These are phyloP conservation scores for Cladosporium sp. DNA, from an alignment of 2,329 filamentous ascomycete genomes.

Conservation along the genomic window DNA sequence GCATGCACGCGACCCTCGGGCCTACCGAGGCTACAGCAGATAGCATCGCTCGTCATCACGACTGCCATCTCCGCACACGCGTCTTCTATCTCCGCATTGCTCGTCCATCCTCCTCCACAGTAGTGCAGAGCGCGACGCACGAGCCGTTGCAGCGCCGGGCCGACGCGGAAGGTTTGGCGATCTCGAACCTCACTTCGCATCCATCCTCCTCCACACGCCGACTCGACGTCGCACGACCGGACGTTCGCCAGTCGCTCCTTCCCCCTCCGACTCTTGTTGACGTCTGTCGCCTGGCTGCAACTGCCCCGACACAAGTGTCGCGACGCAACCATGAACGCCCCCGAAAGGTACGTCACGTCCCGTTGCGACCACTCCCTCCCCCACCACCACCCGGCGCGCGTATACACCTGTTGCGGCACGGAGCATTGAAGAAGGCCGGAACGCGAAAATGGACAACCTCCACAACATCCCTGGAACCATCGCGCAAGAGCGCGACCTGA, in stretches of 20 bases:
- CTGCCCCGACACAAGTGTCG: constrained; percentile 7
- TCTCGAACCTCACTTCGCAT: constrained; percentile 5
- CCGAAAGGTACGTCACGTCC: constrained; percentile 46
- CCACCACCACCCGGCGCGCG: not conserved
- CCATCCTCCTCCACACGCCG: not conserved
- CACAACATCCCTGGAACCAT: not conserved
- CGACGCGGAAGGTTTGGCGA: constrained; percentile 3
- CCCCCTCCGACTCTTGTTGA: not conserved
- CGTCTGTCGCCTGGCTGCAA: not conserved
- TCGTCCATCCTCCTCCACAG: not conserved
- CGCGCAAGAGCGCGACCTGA: not conserved
- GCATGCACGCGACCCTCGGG: not conserved
- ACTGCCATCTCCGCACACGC: constrained; percentile 10
- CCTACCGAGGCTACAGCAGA: not conserved
- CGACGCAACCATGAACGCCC: constrained; percentile 47
- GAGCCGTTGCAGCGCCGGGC: not conserved
- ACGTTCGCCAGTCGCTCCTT: constrained; percentile 6
- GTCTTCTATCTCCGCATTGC: not conserved
- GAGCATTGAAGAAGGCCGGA: not conserved
- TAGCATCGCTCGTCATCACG: not conserved
- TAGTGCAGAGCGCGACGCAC: not conserved
- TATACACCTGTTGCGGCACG: not conserved
- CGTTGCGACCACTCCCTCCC: not conserved
- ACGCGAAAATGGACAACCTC: not conserved
- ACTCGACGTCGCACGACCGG: not conserved